phyloP scores from a whole-genome alignment of 345 rosid genomes.

The Combretum micranthum region DNA sequence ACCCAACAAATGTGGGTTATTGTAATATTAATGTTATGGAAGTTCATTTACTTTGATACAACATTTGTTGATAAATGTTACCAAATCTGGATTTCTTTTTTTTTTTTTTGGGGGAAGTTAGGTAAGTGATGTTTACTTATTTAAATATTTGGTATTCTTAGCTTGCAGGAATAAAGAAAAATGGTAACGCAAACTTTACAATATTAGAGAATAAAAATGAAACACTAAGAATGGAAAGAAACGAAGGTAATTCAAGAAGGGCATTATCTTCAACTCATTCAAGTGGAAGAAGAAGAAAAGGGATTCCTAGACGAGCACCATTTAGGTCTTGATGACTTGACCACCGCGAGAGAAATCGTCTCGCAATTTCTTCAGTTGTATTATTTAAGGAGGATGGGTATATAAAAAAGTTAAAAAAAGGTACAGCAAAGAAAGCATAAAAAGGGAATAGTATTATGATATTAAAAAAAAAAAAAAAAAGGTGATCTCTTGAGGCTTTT shows the following conservation, averaged over 20 bases:
- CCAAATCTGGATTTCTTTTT: neutral
- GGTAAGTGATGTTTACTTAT: neutral
- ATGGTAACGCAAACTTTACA: conserved; percentile 48
- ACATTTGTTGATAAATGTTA: no score
- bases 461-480: no score
- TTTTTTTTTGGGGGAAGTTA: neutral
- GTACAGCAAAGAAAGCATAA: no score
- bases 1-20: no score
- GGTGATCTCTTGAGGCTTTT: no score
- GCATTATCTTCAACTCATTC: conserved; percentile 39
- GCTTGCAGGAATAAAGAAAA: conserved; percentile 73
- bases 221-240: conserved; percentile 30
- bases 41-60: no score
- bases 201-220: conserved; percentile 31
- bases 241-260: conserved; percentile 21
- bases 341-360: no score
- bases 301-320: conserved; percentile 83
- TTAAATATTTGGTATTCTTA: conserved; percentile 13
- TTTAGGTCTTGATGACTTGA: conserved; percentile 47
- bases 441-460: no score
- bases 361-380: no score
- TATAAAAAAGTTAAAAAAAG: no score
- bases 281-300: conserved; percentile 74
- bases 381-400: no score
- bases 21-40: no score